Conservation (phyloP, 306 rosid genomes). For the Phaseolus lunatus region DNA sequence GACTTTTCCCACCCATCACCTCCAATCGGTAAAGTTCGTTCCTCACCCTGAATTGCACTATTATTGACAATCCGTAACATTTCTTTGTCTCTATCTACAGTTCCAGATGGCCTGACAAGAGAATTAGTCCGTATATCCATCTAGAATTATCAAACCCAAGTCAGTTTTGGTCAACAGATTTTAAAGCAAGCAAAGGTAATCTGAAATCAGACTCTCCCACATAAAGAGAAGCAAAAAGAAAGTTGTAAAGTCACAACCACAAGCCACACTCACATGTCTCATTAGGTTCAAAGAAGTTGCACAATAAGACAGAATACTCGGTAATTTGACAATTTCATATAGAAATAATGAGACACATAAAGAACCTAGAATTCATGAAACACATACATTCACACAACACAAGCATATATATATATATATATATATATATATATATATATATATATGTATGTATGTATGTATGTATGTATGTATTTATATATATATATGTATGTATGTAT, state of each 20-base stretch:
- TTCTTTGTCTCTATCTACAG: slow-evolving; percentile 79
- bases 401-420: too few relatives aligned
- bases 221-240: slow-evolving; percentile 14
- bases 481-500: too few relatives aligned
- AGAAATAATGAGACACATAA: neutral
- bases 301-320: neutral
- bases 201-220: slow-evolving; percentile 28
- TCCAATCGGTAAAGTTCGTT: slow-evolving; percentile 70
- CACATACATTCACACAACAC: neutral
- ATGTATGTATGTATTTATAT: too few relatives aligned
- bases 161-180: slow-evolving; percentile 47
- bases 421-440: neutral
- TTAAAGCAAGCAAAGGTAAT: slow-evolving; percentile 31
- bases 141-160: slow-evolving; percentile 54
- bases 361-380: slow-evolving; percentile 34
- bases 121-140: slow-evolving; percentile 79
- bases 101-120: slow-evolving; percentile 70
- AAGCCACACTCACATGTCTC: slow-evolving; percentile 5
- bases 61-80: slow-evolving; percentile 66
- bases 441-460: too few relatives aligned
- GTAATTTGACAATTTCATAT: slow-evolving; percentile 19
- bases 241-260: slow-evolving; percentile 1
- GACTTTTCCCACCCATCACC: slow-evolving; percentile 94
- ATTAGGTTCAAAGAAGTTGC: neutral
- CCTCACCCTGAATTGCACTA: slow-evolving; percentile 77